Conservation (phyloP, 2,329 filamentous ascomycete species). For the Thielaviopsis ethacetica region DNA sequence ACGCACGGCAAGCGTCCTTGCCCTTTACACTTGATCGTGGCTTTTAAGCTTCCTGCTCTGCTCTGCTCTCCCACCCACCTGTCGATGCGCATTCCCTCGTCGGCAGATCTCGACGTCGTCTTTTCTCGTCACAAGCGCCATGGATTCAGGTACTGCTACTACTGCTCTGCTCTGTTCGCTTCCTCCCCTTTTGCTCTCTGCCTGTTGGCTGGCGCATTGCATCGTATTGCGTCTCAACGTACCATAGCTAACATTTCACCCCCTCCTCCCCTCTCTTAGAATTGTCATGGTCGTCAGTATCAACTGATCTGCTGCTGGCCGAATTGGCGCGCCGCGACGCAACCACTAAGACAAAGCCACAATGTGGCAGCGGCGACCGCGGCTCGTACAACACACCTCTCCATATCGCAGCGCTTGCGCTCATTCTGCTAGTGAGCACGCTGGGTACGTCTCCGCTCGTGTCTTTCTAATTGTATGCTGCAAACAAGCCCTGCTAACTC, state of each 20-base stretch:
- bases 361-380: conserved; percentile 32
- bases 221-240: not conserved
- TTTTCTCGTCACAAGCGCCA: not conserved
- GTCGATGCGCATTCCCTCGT: not conserved
- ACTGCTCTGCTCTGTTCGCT: no score
- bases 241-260: not conserved
- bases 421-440: conserved; percentile 47
- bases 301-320: conserved; percentile 34
- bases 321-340: conserved; percentile 32
- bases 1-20: not conserved
- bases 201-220: no score
- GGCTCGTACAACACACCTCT: conserved; percentile 48
- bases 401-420: conserved; percentile 50
- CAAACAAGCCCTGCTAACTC: not conserved
- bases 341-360: conserved; percentile 24
- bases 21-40: not conserved
- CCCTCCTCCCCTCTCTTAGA: not conserved
- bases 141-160: not conserved
- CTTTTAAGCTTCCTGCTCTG: not conserved
- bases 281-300: conserved; percentile 29
- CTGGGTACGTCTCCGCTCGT: conserved; percentile 29
- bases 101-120: not conserved
- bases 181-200: no score
- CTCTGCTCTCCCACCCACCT: not conserved
- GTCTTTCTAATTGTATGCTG: no score